These are phyloP conservation scores for Fraxinus sp. DNA, from an alignment of 305 asterid species.

Conservation along the genomic window DNA sequence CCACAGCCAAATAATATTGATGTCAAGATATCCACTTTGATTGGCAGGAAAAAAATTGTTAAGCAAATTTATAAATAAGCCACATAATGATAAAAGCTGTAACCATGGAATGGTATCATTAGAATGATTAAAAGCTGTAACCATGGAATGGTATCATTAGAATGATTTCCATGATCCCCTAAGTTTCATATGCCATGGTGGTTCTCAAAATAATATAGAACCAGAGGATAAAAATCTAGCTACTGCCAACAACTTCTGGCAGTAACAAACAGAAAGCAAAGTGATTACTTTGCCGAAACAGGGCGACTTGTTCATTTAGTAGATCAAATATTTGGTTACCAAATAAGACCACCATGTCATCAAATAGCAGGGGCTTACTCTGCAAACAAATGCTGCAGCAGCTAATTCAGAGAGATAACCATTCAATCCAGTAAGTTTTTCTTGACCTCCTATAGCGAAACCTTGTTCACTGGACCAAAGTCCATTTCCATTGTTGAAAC, in stretches of 20 bases:
- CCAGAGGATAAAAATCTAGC: constrained; percentile 13
- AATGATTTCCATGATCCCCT: not conserved
- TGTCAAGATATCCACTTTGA: not conserved
- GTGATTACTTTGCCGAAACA: not conserved
- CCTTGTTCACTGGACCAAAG: constrained; percentile 89
- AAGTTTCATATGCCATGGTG: not conserved
- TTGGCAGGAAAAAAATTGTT: not conserved
- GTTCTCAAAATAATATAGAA: not conserved
- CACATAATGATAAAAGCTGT: not conserved
- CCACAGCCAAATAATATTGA: not conserved
- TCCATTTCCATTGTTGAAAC: constrained; percentile 84
- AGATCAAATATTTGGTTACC: constrained; percentile 7
- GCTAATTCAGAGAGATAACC: constrained; percentile 96
- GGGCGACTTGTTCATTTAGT: not conserved
- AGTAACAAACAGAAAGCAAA: not conserved
- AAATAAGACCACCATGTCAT: not conserved
- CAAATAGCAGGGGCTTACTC: constrained; percentile 44
- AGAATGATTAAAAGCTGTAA: not conserved
- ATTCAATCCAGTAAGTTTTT: constrained; percentile 68
- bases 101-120: not conserved
- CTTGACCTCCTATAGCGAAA: constrained; percentile 96
- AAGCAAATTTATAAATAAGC: not conserved
- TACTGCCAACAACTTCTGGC: constrained; percentile 1
- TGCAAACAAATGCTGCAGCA: constrained; percentile 98
- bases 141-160: not conserved